Percentiles rank a stretch among this genome's conserved stretches.
Evolutionary conservation across 179 eudicot species (phyloP).

Genomic region (Drosera spatulata): DNA sequence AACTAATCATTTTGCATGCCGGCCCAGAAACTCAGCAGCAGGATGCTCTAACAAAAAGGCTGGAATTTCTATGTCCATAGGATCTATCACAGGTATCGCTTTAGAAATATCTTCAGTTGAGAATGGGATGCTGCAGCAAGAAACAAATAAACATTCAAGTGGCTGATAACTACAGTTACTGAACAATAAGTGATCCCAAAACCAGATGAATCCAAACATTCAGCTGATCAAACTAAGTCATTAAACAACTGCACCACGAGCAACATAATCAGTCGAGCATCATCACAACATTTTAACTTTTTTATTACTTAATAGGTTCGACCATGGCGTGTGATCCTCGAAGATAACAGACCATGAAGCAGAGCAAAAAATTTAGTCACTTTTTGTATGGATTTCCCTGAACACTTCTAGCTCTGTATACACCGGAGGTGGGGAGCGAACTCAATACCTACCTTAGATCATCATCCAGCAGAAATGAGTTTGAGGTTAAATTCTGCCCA

Average conservation of each 20-base stretch:
- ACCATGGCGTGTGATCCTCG: too few relatives aligned
- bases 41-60: conserved; percentile 45
- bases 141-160: neutral
- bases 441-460: conserved; percentile 59
- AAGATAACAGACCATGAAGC: too few relatives aligned
- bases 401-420: neutral
- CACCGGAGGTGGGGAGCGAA: too few relatives aligned
- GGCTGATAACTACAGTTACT: neutral
- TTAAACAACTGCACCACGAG: neutral
- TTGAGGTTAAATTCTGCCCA: conserved; percentile 79
- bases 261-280: too few relatives aligned
- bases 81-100: conserved; percentile 81
- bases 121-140: conserved; percentile 77
- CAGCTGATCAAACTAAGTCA: neutral
- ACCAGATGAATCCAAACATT: neutral
- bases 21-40: conserved; percentile 55
- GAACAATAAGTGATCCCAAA: neutral
- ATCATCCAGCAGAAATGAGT: conserved; percentile 94
- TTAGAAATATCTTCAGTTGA: conserved; percentile 88
- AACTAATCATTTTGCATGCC: conserved; percentile 19
- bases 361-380: neutral
- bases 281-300: too few relatives aligned
- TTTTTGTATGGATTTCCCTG: neutral
- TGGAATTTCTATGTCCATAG: conserved; percentile 59
- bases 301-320: too few relatives aligned